Percentiles rank a stretch among this genome's conserved stretches.
Evolutionary conservation across 139 green algal species (phyloP).

Genomic region (Raphidocelis subcapitata): DNA sequence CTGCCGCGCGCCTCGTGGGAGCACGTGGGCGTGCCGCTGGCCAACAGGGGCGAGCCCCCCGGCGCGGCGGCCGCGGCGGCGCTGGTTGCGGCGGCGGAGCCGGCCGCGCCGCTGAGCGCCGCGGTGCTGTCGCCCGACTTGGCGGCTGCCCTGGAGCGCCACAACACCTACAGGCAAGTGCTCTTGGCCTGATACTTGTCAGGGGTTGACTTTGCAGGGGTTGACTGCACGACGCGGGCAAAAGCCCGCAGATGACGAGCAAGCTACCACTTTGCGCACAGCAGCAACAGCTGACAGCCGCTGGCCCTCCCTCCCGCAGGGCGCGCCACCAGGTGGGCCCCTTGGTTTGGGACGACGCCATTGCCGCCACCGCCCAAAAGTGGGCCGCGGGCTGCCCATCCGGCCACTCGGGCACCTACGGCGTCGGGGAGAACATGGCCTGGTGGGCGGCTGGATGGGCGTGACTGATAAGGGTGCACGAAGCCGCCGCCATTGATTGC

Average conservation of each 20-base stretch:
- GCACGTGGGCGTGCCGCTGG: too few species aligned
- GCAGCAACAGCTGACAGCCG: background rate
- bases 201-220: too few species aligned
- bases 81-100: too few species aligned
- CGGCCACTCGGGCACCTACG: conserved; percentile 1
- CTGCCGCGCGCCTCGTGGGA: too few species aligned
- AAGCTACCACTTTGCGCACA: too few species aligned
- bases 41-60: too few species aligned
- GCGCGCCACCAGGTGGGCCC: conserved; percentile 10
- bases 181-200: too few species aligned
- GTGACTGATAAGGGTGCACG: conserved; percentile 5
- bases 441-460: too few species aligned
- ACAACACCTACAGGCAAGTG: conserved; percentile 1
- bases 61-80: too few species aligned
- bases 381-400: conserved; percentile 26
- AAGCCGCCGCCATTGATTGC: background rate
- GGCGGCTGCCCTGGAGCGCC: background rate
- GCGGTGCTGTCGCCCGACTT: background rate
- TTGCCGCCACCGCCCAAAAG: conserved; percentile 14
- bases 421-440: conserved; percentile 31
- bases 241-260: too few species aligned
- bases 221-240: too few species aligned
- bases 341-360: conserved; percentile 25
- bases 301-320: background rate
- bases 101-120: background rate